Base-by-base conservation (phyloP, 2,329 filamentous ascomycete genomes). In the Verticillium albo-atrum region DNA sequence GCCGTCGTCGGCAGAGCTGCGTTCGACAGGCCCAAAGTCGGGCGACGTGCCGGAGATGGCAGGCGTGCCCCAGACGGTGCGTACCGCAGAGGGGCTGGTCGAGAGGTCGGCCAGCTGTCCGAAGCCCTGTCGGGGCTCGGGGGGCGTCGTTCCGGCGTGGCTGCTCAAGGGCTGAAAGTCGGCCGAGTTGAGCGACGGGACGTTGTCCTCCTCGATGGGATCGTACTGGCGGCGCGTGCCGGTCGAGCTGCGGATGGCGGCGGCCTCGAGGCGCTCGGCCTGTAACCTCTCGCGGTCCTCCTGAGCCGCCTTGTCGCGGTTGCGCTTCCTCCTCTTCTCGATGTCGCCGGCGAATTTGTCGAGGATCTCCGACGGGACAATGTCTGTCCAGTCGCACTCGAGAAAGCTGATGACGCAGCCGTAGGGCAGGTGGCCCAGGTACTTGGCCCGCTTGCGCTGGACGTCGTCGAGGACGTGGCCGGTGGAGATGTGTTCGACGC, bases 321-420 rank as follows among this genome's bases (percentile, higher is more conserved):
- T 92, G 58, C 84, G 83, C 72, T 89, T 92, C 59, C 92, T 82
- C 57, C 93, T 83, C 59, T 85, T 83, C 64, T 91, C 89, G 57
- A 95, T 89, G 61, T 97, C 92, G 0, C 80, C 75, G n/a, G 82
- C 79, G 73, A 97, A 97, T 1, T 82, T 82, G 42, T 86, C 86
- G n/a, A 97, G 78, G 3, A 91, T 83, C 56, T 91, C 88, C 1
- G 87, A 81, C 3, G 87, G 82, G 5, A 97, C 90, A 37, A 95
- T 90, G 65, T 96, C 92, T 3, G 91, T 92, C 93, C 93, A 97
- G 72, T 97, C 92, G 69, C 93, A 97, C 74, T 97, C 93, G 1
- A 97, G 74, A 68, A 97, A 97, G 65, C 83, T 92, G 50, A 97
- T 90, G 65, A 96, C 89, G 71, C 92, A 97, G n/a, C 93, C 93